These are phyloP conservation scores for Esteya vermicola DNA, from an alignment of 2,329 filamentous ascomycete genomes.

Conservation along the genomic window DNA sequence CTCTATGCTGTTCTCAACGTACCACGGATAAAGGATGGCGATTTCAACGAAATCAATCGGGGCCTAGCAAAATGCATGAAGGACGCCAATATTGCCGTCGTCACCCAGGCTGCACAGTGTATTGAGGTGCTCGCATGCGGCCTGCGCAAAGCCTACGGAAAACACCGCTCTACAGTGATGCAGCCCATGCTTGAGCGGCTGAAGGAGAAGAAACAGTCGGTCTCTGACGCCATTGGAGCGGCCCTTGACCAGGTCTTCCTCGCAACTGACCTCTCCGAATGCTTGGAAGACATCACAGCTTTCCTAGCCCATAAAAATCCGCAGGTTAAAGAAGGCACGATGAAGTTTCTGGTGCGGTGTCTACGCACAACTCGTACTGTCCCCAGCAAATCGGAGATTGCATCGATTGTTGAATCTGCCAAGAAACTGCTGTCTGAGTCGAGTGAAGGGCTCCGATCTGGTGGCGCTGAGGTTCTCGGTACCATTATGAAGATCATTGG, in stretches of 20 bases:
- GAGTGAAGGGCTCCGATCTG: conserved; percentile 70
- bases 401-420: conserved; percentile 69
- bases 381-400: conserved; percentile 71
- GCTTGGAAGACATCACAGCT: conserved; percentile 77
- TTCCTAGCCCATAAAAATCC: conserved; percentile 91
- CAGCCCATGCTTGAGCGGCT: conserved; percentile 84
- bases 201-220: conserved; percentile 90
- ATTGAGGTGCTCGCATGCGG: conserved; percentile 82
- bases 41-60: conserved; percentile 72
- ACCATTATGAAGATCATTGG: conserved; percentile 98
- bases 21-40: conserved; percentile 80
- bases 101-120: conserved; percentile 84
- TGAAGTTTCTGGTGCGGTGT: conserved; percentile 84
- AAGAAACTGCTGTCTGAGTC: conserved; percentile 88
- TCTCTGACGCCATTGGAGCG: conserved; percentile 74
- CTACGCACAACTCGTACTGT: conserved; percentile 71
- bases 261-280: conserved; percentile 63
- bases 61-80: conserved; percentile 95
- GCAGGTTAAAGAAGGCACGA: conserved; percentile 89
- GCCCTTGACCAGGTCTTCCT: conserved; percentile 61
- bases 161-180: conserved; percentile 70
- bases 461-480: conserved; percentile 82
- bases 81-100: conserved; percentile 91
- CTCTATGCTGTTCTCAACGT: conserved; percentile 66
- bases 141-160: conserved; percentile 61